Base-by-base conservation (phyloP, 805 yeast genomes). In the Metschnikowia cerradonensis region DNA sequence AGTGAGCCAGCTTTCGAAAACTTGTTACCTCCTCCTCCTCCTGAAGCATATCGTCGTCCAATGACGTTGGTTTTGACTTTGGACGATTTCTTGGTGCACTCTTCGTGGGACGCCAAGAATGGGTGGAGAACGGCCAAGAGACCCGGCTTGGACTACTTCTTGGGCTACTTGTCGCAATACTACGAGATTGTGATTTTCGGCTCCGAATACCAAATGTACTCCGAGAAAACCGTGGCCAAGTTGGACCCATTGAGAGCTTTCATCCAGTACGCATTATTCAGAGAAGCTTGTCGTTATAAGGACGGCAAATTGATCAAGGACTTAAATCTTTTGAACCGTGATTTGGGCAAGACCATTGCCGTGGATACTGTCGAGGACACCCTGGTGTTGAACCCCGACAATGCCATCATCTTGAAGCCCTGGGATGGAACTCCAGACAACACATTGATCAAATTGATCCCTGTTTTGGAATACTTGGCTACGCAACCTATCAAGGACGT, bases 41-140 rank as follows among this genome's bases (percentile, higher is more conserved):
- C 85, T 7, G 92, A 88, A 61, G 95, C 92, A 49, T 90, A 90
- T 70, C 86, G 90, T 66, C 86, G 96, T 64, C 97, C 98, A 33
- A 71, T 88, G 65, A 94, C 99, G 3, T 76, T 94, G 57, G 97
- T 94, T 6, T 68, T 94, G 60, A 84, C 88, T 31, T 78, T 94
- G 62, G 99, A 94, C 61, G 99, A 94, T 63, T 73, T 94, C 53
- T 78, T 94, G 64, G 82, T 92, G 51, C 97, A 94, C 67, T 84
- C 96, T 37, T 88, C 86, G 55, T 94, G 99, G 99, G 81, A 88
- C 51, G 82, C 89, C 59, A 83, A 88, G 68, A 78, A 82, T 65
- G 99, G 99, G 49, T 94, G 99, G 99, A 85, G 94, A 73, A 92
- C 97, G 14, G 98, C 96, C 31, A 94, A 94, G 77, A 89, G 99